phyloP scores from a whole-genome alignment of 2,329 filamentous ascomycete species.

The Phyllosticta paracitricarpa region DNA sequence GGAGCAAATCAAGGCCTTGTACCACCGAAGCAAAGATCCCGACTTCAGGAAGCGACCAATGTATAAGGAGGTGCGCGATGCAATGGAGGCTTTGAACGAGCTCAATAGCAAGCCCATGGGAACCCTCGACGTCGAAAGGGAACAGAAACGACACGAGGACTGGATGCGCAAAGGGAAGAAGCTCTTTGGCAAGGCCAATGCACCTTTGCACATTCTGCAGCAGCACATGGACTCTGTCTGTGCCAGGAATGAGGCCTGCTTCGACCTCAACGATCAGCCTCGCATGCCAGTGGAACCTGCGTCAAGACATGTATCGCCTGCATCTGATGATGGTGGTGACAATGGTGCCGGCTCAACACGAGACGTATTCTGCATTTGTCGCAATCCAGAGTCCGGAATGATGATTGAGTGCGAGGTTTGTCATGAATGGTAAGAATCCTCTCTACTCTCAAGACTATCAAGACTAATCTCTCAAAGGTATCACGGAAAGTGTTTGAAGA shows the following conservation, averaged over 20 bases:
- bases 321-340: conserved; percentile 38
- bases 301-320: conserved; percentile 67
- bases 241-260: conserved; percentile 81
- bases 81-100: conserved; percentile 77
- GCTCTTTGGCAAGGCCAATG: conserved; percentile 94
- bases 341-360: conserved; percentile 41
- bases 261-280: conserved; percentile 82
- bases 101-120: conserved; percentile 88
- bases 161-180: conserved; percentile 99
- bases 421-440: conserved; percentile 71
- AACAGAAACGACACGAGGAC: conserved; percentile 90
- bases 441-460: conserved; percentile 17
- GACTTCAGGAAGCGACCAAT: conserved; percentile 73
- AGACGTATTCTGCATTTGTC: conserved; percentile 96
- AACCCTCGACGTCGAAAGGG: conserved; percentile 84
- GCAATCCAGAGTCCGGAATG: conserved; percentile 87
- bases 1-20: conserved; percentile 73
- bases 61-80: conserved; percentile 81
- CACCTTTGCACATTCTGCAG: conserved; percentile 88
- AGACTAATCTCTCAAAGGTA: conserved; percentile 51
- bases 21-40: conserved; percentile 62
- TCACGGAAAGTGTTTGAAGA: conserved; percentile 95
- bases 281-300: conserved; percentile 84
- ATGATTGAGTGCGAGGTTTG: conserved; percentile 99
- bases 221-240: conserved; percentile 90